A percentile compares a stretch with the other conserved stretches of the same genome.
Evolutionary conservation across 805 yeast genomes (phyloP).

Genomic region (Candida parachauliodes): DNA sequence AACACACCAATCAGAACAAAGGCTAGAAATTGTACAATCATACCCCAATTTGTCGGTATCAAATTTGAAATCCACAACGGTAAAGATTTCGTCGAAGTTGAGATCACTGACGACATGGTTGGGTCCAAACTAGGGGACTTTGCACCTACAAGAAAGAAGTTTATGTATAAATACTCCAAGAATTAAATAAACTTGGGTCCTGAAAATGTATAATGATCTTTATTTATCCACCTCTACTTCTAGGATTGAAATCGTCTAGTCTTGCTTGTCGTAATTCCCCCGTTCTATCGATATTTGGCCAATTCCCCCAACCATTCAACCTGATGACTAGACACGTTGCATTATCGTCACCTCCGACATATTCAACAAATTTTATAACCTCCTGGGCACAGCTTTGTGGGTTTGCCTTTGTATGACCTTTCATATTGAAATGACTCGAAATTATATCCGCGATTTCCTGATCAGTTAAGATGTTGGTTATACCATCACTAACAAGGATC

Average conservation of each 20-base stretch:
- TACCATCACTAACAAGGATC: constrained; percentile 84
- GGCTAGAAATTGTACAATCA: constrained; percentile 89
- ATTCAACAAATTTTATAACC: constrained; percentile 77
- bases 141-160: constrained; percentile 89
- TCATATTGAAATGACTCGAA: constrained; percentile 59
- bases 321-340: constrained; percentile 87
- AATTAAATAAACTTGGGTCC: constrained; percentile 34
- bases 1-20: constrained; percentile 92
- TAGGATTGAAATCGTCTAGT: constrained; percentile 43
- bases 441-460: constrained; percentile 90
- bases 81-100: constrained; percentile 84
- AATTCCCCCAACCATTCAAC: constrained; percentile 88
- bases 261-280: constrained; percentile 77
- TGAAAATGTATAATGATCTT: neutral
- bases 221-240: constrained; percentile 15
- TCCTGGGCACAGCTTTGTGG: constrained; percentile 87
- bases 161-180: constrained; percentile 76
- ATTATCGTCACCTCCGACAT: constrained; percentile 89
- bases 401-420: constrained; percentile 67
- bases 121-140: constrained; percentile 94
- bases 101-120: constrained; percentile 91
- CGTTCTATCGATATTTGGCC: constrained; percentile 83
- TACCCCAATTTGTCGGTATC: constrained; percentile 94
- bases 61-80: constrained; percentile 96
- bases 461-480: constrained; percentile 74